Conservation (phyloP, 805 yeast genomes). For the Candida hispaniensis region DNA sequence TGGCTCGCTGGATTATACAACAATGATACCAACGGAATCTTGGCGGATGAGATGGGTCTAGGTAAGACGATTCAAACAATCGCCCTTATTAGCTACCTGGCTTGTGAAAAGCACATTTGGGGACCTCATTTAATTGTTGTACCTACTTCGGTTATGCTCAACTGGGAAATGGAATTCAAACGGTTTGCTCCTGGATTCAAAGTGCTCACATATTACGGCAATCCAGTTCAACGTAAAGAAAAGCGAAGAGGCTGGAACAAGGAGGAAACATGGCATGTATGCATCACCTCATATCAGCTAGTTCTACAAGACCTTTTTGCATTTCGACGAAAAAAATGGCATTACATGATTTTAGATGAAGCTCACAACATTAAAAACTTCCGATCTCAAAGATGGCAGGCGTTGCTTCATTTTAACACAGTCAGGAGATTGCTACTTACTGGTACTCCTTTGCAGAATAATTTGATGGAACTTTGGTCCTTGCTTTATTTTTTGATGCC, state of each 20-base stretch:
- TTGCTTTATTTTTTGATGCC: constrained; percentile 93
- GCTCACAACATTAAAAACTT: constrained; percentile 97
- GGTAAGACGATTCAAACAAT: constrained; percentile 95
- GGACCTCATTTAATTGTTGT: constrained; percentile 96
- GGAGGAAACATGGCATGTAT: constrained; percentile 89
- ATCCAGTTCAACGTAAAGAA: constrained; percentile 92
- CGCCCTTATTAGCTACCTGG: constrained; percentile 71
- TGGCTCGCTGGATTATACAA: constrained; percentile 94
- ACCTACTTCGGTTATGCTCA: constrained; percentile 93
- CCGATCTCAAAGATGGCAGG: constrained; percentile 95
- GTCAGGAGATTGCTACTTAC: constrained; percentile 78
- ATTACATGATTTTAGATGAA: constrained; percentile 71
- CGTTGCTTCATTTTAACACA: constrained; percentile 84
- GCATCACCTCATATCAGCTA: constrained; percentile 92
- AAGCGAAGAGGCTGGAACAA: constrained; percentile 97
- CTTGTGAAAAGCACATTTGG: constrained; percentile 91
- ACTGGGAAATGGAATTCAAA: constrained; percentile 99
- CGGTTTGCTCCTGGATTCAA: constrained; percentile 97
- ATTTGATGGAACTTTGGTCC: constrained; percentile 93
- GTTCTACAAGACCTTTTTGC: constrained; percentile 97
- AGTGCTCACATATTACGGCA: constrained; percentile 89
- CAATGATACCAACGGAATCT: constrained; percentile 86
- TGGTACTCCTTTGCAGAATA: constrained; percentile 96
- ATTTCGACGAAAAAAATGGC: constrained; percentile 87
- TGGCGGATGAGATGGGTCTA: constrained; percentile 98